Evolutionary conservation across 2,329 filamentous ascomycete genomes (phyloP), one percentile per base, ranked within the genome.

Genomic region (Pyrenochaeta sp.): DNA sequence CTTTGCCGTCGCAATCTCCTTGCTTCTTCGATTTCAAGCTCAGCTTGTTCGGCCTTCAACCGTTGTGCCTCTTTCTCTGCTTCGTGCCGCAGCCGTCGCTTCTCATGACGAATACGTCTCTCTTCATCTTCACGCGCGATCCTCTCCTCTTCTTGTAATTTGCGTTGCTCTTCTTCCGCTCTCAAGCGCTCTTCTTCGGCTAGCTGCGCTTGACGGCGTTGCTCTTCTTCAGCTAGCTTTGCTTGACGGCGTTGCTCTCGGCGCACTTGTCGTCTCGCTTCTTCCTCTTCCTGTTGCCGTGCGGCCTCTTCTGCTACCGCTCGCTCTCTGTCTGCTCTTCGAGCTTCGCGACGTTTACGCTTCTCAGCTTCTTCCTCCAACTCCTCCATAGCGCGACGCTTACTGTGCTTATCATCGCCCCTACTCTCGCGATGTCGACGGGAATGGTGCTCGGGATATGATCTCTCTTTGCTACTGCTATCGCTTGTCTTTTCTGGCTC

Each of bases 171-270:
- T 34, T 61, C 58, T 40, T 58, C 54, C 1, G 48, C 58, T 10
- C 46, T 49, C 15, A 53, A 23, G 2, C 41, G 44, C 31, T 60
- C 60, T 21, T 60, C 53, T 26, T 62, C 60, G 15, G 58, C 65
- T 13, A 55, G 48, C 19, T 58, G 61, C 1, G 40, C 52, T 6
- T 60, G 60, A 38, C 53, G 55, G 8, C 62, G 64, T 26, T 60
- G 60, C 35, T 69, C 67, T 24, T 60, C 53, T 26, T 62, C 60
- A 15, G 58, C 65, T 13, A 55, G 48, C 19, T 58, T 63, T 1
- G 40, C 52, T 6, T 60, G 60, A 38, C 53, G 55, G 8, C 62
- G 64, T 26, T 60, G 60, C 35, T 69, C 67, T 24, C 58, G 61
- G 14, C 58, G 59, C 35, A 55, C 63, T 29, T 53, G 52, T 47